Base-by-base conservation (phyloP, 371 early-diverging fungal species). In the Saksenaea oblongispora region DNA sequence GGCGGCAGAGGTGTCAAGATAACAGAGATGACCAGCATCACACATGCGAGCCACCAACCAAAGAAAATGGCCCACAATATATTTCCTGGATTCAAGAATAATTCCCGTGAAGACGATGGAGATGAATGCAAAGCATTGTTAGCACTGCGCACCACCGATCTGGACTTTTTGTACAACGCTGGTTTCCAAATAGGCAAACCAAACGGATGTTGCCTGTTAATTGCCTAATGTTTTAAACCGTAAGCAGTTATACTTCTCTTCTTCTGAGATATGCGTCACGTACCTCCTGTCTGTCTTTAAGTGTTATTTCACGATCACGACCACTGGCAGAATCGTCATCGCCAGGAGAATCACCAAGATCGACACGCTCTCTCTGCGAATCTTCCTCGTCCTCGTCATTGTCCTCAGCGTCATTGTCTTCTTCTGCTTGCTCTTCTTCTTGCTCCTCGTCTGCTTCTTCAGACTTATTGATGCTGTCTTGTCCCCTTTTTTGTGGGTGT, bases 101-200 rank as follows among this genome's bases (percentile, higher is more conserved):
- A 67, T 56, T 87, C 87, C 10, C 75, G 78, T 13, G 80, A 78
- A 1, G 88, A 80, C 44, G 89, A 81, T 3, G 94, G 94, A 42
- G 84, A 85, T 4, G 91, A 87, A 67, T 96, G 97, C 53, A 98
- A 76, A 3, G 94, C 95, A 18, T 85, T 78, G 62, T 94, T 89
- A 54, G 93, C 93, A 27, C 85, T 84, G 7, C 88, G 86, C 17
- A 90, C 89, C 41, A 97, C 93, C 14, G 92, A 89, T 26, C 98
- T 91, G 11, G 89, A 84, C 70, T 98, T 98, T 70, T 95, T 95
- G 84, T 97, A 98, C 34, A 98, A 84, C 10, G 97, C 97, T 17
- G 96, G 95, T 75, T 98, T 98, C 98, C 98, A 98, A 14, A 97
- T 80, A 10, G 93, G 93, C 56, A 97, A 69, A 57, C 98, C 98